A percentile compares a stretch with the other conserved stretches of the same genome.
These are phyloP conservation scores for Mortierella polycephala DNA, from an alignment of 371 early-diverging fungal genomes.

Conservation along the genomic window DNA sequence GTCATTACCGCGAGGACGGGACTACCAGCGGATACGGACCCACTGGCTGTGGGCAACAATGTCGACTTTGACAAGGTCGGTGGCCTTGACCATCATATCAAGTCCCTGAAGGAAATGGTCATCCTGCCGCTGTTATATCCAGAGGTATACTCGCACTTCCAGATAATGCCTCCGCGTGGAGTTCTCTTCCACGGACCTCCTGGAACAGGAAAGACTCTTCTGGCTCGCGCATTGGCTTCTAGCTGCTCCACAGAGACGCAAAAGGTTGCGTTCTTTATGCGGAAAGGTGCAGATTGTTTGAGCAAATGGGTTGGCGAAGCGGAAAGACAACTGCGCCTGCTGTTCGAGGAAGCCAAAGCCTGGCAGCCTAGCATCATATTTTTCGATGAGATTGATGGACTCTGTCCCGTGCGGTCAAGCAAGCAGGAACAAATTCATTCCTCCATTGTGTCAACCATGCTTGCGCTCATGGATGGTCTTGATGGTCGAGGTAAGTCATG, in stretches of 20 bases:
- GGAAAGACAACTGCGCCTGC: slow-evolving; percentile 73
- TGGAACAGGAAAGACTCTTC: slow-evolving; percentile 73
- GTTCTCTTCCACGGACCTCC: slow-evolving; percentile 78
- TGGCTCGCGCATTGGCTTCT: slow-evolving; percentile 79
- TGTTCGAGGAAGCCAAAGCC: slow-evolving; percentile 74
- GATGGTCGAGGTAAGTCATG: slow-evolving; percentile 66
- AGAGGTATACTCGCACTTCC: slow-evolving; percentile 69
- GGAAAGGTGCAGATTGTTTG: slow-evolving; percentile 83
- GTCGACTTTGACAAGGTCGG: slow-evolving; percentile 68
- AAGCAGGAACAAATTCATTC: slow-evolving; percentile 72
- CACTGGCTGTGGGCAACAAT: slow-evolving; percentile 50
- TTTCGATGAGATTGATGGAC: slow-evolving; percentile 80
- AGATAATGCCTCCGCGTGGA: slow-evolving; percentile 73
- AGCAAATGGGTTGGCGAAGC: slow-evolving; percentile 89
- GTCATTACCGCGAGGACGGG: slow-evolving; percentile 41
- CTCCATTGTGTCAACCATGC: slow-evolving; percentile 77
- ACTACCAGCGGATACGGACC: slow-evolving; percentile 58
- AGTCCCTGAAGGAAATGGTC: slow-evolving; percentile 78
- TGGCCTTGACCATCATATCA: slow-evolving; percentile 66
- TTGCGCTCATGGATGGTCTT: slow-evolving; percentile 80
- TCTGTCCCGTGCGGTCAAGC: slow-evolving; percentile 70
- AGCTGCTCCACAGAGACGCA: slow-evolving; percentile 66
- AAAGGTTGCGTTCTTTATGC: slow-evolving; percentile 80
- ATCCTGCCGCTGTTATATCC: slow-evolving; percentile 80
- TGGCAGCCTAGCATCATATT: slow-evolving; percentile 68